A percentile compares a stretch with the other conserved stretches of the same genome.
These are phyloP conservation scores for Xylaria curta DNA, from an alignment of 495 filamentous ascomycete species.

Conservation along the genomic window DNA sequence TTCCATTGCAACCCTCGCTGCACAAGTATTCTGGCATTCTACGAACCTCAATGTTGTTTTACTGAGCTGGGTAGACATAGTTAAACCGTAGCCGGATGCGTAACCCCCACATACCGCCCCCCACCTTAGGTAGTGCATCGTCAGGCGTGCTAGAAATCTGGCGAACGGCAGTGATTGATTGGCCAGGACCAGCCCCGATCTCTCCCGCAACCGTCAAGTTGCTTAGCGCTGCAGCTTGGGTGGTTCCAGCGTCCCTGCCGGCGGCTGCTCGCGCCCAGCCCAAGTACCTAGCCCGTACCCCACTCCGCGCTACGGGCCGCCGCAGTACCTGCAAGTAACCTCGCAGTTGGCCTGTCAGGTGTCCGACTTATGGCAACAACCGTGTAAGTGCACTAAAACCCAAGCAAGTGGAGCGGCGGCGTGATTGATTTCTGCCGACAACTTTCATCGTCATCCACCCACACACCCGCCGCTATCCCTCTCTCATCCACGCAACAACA, in stretches of 20 bases:
- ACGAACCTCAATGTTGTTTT: background rate
- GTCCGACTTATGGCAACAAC: background rate
- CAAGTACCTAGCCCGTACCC: background rate
- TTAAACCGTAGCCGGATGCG: background rate
- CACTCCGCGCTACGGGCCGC: background rate
- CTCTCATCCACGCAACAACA: constrained; percentile 24
- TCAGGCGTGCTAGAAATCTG: background rate
- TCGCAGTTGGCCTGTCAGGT: constrained; percentile 7
- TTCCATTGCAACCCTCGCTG: background rate
- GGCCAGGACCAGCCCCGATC: constrained; percentile 10
- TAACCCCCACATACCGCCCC: background rate
- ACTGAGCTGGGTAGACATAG: background rate
- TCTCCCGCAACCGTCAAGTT: constrained; percentile 17
- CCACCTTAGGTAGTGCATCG: background rate
- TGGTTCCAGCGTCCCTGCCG: constrained; percentile 1
- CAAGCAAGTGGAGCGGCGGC: constrained; percentile 9
- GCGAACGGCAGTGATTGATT: constrained; percentile 11
- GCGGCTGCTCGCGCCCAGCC: background rate
- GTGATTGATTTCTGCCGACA: constrained; percentile 24
- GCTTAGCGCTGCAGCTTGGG: constrained; percentile 4
- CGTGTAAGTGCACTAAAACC: background rate
- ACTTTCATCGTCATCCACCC: constrained; percentile 22
- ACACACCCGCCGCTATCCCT: constrained; percentile 15
- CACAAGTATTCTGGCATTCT: background rate
- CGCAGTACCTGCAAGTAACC: background rate